Evolutionary conservation across 1,284 basidiomycete genomes (phyloP), one percentile per base, ranked within the genome.

Genomic region (Puccinia brachypodii): DNA sequence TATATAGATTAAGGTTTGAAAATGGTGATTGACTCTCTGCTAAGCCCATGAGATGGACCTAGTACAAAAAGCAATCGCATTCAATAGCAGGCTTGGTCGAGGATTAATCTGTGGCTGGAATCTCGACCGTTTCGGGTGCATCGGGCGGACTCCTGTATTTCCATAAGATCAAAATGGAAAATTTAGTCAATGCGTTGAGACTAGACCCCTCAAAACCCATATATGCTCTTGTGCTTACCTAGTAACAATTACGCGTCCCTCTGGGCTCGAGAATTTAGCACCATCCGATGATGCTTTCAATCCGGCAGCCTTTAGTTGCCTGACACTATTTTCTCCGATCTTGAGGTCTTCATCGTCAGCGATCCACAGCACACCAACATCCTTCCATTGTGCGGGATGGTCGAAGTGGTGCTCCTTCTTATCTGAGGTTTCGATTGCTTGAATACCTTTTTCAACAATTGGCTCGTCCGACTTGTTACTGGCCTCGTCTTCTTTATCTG

Each of bases 351-450:
- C 86, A 84, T 96, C 94, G 69, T 86, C 85, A 16, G 94, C 93
- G 74, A 96, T 87, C 95, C 95, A 97, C 53, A 97, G 88, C 0
- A 71, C 53, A 92, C 62, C 91, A 90, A 74, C 82, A 11, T 74
- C 77, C 78, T 84, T 75, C 76, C 84, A 85, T 28, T 77, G 82
- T 11, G 84, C 83, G 2, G 84, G 84, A 75, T 84, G 84, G 66
- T 85, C 83, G 77, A 85, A 85, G 28, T 84, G 84, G 73, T 84
- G 68, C 31, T 68, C 71, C n/a, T 81, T 19, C 28, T 62, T 31
- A 31, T 44, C 31, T 33, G 8, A 2, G 2, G 66, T 44, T 14
- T 71, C 13, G 25, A 7, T 13, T 3, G 14, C 53, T 38, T 38
- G 68, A 31, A 77, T 44, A 19, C 38, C 31, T 38, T 79, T 62